These are phyloP conservation scores for Collybiopsis confluens DNA, from an alignment of 768 basidiomycete genomes.

Conservation along the genomic window DNA sequence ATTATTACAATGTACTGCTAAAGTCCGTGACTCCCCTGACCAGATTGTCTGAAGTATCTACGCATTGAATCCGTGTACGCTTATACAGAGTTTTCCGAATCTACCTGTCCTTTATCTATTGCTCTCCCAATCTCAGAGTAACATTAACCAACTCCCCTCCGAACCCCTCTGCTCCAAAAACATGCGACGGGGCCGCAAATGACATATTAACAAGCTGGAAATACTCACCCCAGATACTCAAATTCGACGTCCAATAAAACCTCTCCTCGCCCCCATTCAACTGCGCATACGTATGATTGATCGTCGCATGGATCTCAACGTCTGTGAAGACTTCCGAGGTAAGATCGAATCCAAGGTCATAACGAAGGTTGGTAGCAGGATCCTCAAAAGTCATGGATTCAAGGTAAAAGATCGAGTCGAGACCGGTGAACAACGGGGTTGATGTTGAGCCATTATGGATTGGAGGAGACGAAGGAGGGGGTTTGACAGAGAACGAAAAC, in stretches of 20 bases:
- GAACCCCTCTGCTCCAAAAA: slow-evolving; percentile 32
- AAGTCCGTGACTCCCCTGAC: no score
- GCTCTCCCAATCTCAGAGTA: slow-evolving; percentile 2
- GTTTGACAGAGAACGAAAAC: slow-evolving; percentile 33
- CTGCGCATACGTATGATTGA: slow-evolving; percentile 28
- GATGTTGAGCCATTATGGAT: neutral
- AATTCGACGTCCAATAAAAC: slow-evolving; percentile 29
- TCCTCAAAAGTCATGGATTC: slow-evolving; percentile 35
- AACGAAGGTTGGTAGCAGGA: slow-evolving; percentile 26
- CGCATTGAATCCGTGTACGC: no score
- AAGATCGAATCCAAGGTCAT: slow-evolving; percentile 29
- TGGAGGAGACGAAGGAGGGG: slow-evolving; percentile 14
- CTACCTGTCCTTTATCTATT: no score
- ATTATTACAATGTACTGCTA: no score
- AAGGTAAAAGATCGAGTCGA: slow-evolving; percentile 31
- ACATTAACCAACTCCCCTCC: slow-evolving; percentile 27
- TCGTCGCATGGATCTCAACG: slow-evolving; percentile 33
- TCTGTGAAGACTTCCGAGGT: slow-evolving; percentile 24
- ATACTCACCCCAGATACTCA: slow-evolving; percentile 37
- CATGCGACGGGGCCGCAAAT: slow-evolving; percentile 35
- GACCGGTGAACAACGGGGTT: slow-evolving; percentile 23
- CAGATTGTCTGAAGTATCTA: no score
- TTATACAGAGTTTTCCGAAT: no score
- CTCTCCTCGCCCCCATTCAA: slow-evolving; percentile 21
- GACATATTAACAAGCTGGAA: slow-evolving; percentile 37